These are phyloP conservation scores for Myxozyma sirexii DNA, from an alignment of 805 yeast genomes.

Conservation along the genomic window DNA sequence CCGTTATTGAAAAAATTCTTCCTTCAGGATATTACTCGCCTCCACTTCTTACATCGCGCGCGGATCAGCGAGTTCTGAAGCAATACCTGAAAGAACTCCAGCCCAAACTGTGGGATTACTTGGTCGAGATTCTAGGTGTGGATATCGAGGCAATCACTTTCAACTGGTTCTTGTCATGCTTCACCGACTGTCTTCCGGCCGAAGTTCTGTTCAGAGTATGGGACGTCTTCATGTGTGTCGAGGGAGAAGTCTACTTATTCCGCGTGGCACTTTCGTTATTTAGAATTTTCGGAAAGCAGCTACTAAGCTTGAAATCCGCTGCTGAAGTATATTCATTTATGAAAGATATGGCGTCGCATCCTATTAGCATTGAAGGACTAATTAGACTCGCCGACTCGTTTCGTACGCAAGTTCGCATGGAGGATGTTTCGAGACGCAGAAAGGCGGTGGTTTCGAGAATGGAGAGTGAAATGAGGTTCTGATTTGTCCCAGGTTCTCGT, in stretches of 20 bases:
- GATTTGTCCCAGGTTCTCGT: not conserved
- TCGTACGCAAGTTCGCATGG: slow-evolving; percentile 31
- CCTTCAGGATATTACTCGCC: slow-evolving; percentile 50
- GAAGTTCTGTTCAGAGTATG: slow-evolving; percentile 57
- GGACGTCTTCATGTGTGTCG: slow-evolving; percentile 52
- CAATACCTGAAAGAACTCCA: slow-evolving; percentile 44
- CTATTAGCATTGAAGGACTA: slow-evolving; percentile 38
- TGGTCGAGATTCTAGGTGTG: slow-evolving; percentile 43
- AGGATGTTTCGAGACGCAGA: slow-evolving; percentile 36
- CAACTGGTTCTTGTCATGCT: slow-evolving; percentile 61
- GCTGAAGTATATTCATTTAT: slow-evolving; percentile 42
- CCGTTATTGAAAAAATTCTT: slow-evolving; percentile 52
- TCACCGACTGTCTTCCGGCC: slow-evolving; percentile 54
- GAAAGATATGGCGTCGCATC: slow-evolving; percentile 40
- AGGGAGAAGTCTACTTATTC: slow-evolving; percentile 45
- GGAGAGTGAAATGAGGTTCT: slow-evolving; percentile 34
- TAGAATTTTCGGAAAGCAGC: slow-evolving; percentile 36
- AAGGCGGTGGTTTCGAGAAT: slow-evolving; percentile 27
- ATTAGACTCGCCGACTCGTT: slow-evolving; percentile 37
- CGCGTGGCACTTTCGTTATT: slow-evolving; percentile 42
- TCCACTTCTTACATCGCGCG: slow-evolving; percentile 44
- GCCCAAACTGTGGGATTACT: slow-evolving; percentile 49
- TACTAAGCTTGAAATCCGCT: slow-evolving; percentile 36
- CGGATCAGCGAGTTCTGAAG: slow-evolving; percentile 48
- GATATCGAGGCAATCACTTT: slow-evolving; percentile 55